phyloP scores from a whole-genome alignment of 2,329 filamentous ascomycete species.

The Aspergillus neoniger region DNA sequence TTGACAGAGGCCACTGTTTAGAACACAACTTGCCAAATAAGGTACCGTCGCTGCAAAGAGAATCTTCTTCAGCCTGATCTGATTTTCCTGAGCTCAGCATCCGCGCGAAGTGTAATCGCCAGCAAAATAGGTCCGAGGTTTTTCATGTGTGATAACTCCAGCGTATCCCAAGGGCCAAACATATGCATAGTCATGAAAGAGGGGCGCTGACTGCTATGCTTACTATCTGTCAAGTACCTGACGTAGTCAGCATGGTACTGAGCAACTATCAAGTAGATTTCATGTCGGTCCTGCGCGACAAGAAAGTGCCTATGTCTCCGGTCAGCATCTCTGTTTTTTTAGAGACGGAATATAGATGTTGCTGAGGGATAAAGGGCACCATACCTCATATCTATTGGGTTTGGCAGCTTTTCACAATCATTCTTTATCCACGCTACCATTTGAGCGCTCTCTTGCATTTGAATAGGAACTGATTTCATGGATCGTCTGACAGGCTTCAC shows the following conservation, averaged over 20 bases:
- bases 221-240: not conserved
- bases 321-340: too few relatives aligned
- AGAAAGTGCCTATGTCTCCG: not conserved
- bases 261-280: slow-evolving; percentile 3
- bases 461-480: slow-evolving; percentile 7
- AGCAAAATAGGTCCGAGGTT: slow-evolving; percentile 11
- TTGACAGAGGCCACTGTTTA: too few relatives aligned
- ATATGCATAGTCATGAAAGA: slow-evolving; percentile 17
- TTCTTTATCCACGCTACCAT: not conserved
- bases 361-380: not conserved
- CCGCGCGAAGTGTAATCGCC: not conserved
- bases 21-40: too few relatives aligned
- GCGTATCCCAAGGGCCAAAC: slow-evolving; percentile 17
- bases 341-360: not conserved
- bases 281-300: slow-evolving; percentile 10
- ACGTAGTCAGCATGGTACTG: slow-evolving; percentile 11
- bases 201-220: not conserved
- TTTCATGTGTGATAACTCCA: slow-evolving; percentile 2
- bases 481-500: slow-evolving; percentile 15
- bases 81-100: too few relatives aligned
- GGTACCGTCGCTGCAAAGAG: too few relatives aligned
- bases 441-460: slow-evolving; percentile 22
- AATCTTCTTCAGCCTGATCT: too few relatives aligned
- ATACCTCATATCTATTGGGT: not conserved
- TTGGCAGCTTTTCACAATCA: not conserved